These are phyloP conservation scores for Trichophyton simii DNA, from an alignment of 2,329 filamentous ascomycete genomes.

Conservation along the genomic window DNA sequence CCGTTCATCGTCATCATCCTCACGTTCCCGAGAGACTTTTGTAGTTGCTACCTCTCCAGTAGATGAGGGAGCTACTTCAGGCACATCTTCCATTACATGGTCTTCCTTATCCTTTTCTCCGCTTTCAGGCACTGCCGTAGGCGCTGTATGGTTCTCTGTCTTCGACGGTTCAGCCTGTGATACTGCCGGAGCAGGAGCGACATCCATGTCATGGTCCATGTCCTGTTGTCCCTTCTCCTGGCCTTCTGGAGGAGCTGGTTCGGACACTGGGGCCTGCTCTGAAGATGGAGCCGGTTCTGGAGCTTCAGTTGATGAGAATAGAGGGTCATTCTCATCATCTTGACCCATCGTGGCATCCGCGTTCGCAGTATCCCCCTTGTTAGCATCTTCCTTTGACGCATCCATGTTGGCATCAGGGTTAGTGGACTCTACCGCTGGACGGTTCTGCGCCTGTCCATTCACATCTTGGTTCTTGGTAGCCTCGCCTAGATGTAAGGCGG, in stretches of 20 bases:
- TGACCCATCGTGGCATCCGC: neutral
- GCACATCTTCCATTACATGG: conserved; percentile 37
- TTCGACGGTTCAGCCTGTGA: neutral
- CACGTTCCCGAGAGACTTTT: conserved; percentile 62
- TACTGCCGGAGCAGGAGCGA: neutral
- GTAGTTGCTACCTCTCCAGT: conserved; percentile 24
- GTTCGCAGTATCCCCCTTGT: neutral
- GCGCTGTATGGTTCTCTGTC: neutral
- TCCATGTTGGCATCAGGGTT: neutral
- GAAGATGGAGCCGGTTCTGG: no score
- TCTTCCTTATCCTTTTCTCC: conserved; percentile 24
- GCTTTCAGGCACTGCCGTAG: neutral
- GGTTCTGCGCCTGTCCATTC: neutral
- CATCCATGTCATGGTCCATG: neutral
- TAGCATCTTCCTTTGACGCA: neutral
- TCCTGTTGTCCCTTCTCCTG: neutral
- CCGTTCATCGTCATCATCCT: conserved; percentile 57
- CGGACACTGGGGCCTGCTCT: no score
- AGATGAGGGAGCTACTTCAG: conserved; percentile 17
- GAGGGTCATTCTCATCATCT: neutral
- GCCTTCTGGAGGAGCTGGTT: neutral
- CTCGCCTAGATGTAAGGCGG: neutral
- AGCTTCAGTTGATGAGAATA: neutral
- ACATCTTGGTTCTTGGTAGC: neutral
- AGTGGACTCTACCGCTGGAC: neutral